Base-by-base conservation (phyloP, 2,329 filamentous ascomycete species). In the Sporothrix variecibatus region DNA sequence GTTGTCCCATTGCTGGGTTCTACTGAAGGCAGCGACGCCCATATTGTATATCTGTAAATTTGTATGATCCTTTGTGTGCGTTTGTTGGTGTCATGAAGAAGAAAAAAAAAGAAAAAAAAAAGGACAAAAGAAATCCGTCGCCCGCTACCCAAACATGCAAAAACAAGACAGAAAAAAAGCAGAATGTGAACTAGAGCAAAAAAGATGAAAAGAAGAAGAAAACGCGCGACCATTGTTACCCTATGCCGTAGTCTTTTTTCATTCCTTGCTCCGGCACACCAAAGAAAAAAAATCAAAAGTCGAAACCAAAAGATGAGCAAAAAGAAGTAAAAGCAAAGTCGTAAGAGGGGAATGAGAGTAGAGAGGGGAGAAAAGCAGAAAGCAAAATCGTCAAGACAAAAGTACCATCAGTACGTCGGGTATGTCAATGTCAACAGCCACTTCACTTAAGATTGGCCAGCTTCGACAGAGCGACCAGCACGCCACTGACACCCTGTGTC, bases 401-500 rank as follows among this genome's bases (percentile, higher is more conserved):
- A 5, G 11, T 28, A 34, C 34, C 9, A 26, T 56, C 51, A 28
- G 23, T 23, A 28, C 51, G 2, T 15, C 51, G 23, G 34, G n/a
- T n/a, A n/a, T n/a, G n/a, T n/a, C 46, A 17, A n/a, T n/a, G n/a
- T n/a, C 46, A 17, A 20, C 46, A n/a, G 8, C 15, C 26, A 20
- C 17, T 17, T 51, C 46, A 74, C 38, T 72, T 43, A 3, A 73
- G 34, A 5, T 60, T 70, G 2, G 75, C 75, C 46, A 78, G 74
- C 67, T 71, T 74, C 60, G 76, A 74, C 31, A 78, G 67, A 5
- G 73, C 72, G 15, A 76, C 76, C 17, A 79, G 77, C 64, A 78
- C 78, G 72, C 95, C 95, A 81, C 93, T 97, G 60, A 97, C 94
- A 77, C 95, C 95, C 82, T 97, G 95, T 0, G 94, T 95, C 79